Conservation (phyloP, 352 stramenopile genomes). For the Phytophthora aleatoria region DNA sequence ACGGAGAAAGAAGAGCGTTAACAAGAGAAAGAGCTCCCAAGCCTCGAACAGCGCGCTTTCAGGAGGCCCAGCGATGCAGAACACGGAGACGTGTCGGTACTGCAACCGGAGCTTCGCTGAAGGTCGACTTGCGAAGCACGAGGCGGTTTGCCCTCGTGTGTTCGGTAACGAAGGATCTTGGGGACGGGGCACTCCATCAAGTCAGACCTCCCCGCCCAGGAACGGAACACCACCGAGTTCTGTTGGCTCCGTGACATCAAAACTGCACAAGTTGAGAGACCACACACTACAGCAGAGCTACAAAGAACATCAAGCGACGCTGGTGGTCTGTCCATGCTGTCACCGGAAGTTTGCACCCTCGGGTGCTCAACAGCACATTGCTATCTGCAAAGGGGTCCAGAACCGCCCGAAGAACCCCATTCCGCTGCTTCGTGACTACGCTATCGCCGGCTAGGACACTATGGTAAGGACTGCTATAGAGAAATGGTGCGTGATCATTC, state of each 20-base stretch:
- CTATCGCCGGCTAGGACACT: constrained; percentile 53
- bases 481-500: constrained; percentile 24
- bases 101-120: constrained; percentile 82
- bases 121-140: constrained; percentile 80
- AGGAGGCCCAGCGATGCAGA: constrained; percentile 15
- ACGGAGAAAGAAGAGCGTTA: constrained; percentile 18
- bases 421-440: constrained; percentile 69
- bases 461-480: constrained; percentile 1
- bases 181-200: constrained; percentile 53
- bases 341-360: constrained; percentile 81
- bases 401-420: constrained; percentile 80
- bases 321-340: constrained; percentile 84
- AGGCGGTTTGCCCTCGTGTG: constrained; percentile 77
- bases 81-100: constrained; percentile 76
- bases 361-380: constrained; percentile 84
- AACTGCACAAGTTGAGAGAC: constrained; percentile 47
- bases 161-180: constrained; percentile 79
- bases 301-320: constrained; percentile 76
- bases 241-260: constrained; percentile 18
- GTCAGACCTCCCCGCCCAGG: constrained; percentile 11
- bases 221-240: constrained; percentile 21
- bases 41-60: constrained; percentile 9
- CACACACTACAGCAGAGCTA: constrained; percentile 74
- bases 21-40: constrained; percentile 24
- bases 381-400: constrained; percentile 84